Evolutionary conservation across 2,329 filamentous ascomycete species (phyloP).

Genomic region (Fusarium mangiferae): DNA sequence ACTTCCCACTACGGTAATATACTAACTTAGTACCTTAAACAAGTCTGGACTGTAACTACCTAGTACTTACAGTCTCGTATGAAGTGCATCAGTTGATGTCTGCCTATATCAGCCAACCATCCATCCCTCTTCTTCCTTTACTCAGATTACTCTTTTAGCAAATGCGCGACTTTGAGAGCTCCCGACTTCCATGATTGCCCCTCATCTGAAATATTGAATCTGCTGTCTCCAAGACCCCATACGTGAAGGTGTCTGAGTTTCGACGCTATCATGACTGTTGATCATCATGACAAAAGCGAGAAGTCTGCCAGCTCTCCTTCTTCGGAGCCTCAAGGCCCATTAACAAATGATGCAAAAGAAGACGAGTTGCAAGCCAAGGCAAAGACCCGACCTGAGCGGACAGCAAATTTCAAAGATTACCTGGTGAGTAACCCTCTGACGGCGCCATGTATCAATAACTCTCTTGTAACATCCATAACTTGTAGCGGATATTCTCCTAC

Average conservation of each 20-base stretch:
- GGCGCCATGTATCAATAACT: not conserved
- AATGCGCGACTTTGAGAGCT: not conserved
- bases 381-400: slow-evolving; percentile 56
- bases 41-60: not conserved
- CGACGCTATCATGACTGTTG: slow-evolving; percentile 23
- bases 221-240: not conserved
- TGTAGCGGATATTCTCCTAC: slow-evolving; percentile 63
- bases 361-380: slow-evolving; percentile 47
- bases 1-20: not conserved
- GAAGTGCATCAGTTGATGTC: not conserved
- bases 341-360: slow-evolving; percentile 14
- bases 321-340: not conserved
- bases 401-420: slow-evolving; percentile 59
- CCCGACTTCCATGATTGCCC: not conserved
- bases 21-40: not conserved
- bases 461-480: not conserved
- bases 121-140: not conserved
- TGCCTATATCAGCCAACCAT: slow-evolving; percentile 15
- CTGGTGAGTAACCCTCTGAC: slow-evolving; percentile 37
- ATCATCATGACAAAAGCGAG: slow-evolving; percentile 22
- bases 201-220: not conserved
- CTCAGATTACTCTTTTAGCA: not conserved
- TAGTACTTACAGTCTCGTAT: not conserved
- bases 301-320: slow-evolving; percentile 26
- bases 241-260: not conserved